These are phyloP conservation scores for Aureobasidium sp. DNA, from an alignment of 2,329 filamentous ascomycete species.

Conservation along the genomic window DNA sequence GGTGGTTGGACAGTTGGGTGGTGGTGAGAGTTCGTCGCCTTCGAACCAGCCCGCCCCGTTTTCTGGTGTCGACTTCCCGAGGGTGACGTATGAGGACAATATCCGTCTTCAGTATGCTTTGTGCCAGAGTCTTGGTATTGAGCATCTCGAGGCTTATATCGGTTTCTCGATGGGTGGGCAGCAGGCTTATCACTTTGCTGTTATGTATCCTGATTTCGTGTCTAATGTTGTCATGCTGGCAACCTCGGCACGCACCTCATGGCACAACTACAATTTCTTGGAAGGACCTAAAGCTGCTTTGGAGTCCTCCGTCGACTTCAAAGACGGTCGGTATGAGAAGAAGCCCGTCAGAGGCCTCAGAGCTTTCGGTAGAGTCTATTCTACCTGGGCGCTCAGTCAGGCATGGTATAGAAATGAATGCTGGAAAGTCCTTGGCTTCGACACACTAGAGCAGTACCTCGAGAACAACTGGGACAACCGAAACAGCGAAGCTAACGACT, in stretches of 20 bases:
- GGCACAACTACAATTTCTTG: slow-evolving; percentile 50
- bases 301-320: slow-evolving; percentile 37
- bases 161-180: slow-evolving; percentile 54
- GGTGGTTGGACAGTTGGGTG: slow-evolving; percentile 46
- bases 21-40: slow-evolving; percentile 49
- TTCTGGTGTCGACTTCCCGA: slow-evolving; percentile 36
- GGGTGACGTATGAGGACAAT: slow-evolving; percentile 44
- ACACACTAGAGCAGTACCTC: slow-evolving; percentile 26
- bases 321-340: slow-evolving; percentile 28
- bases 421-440: slow-evolving; percentile 31
- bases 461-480: slow-evolving; percentile 27
- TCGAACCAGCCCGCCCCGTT: slow-evolving; percentile 38
- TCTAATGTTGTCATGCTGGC: slow-evolving; percentile 44
- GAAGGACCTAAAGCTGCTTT: slow-evolving; percentile 48
- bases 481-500: slow-evolving; percentile 29
- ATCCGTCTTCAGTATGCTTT: slow-evolving; percentile 45
- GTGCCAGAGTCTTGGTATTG: slow-evolving; percentile 37
- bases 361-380: slow-evolving; percentile 35
- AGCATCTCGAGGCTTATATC: slow-evolving; percentile 41
- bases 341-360: slow-evolving; percentile 26
- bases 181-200: slow-evolving; percentile 47
- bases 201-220: slow-evolving; percentile 45
- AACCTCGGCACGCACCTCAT: slow-evolving; percentile 44
- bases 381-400: slow-evolving; percentile 35
- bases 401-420: slow-evolving; percentile 35